Conservation (phyloP, 1,284 basidiomycete species). For the Exsudoporus floridanus region DNA sequence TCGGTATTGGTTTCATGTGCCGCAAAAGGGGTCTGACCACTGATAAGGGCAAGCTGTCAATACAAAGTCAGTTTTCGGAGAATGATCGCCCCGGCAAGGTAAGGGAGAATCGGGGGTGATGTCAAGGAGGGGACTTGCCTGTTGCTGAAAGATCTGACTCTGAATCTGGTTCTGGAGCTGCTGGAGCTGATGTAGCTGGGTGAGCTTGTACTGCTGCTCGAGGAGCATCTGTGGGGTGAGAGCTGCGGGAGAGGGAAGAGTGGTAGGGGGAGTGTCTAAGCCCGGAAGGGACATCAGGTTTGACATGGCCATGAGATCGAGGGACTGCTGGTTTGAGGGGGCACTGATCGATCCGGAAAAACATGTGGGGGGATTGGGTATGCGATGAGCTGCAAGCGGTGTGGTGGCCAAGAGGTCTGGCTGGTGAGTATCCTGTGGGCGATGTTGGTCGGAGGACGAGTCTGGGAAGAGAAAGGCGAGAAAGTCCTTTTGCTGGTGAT, state of each 20-base stretch:
- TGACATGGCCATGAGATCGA: slow-evolving; percentile 48
- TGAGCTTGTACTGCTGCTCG: slow-evolving; percentile 68
- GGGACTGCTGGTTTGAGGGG: slow-evolving; percentile 28
- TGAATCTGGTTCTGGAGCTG: slow-evolving; percentile 81
- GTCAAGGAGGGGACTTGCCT: slow-evolving; percentile 46
- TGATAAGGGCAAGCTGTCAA: slow-evolving; percentile 69
- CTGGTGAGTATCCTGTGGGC: slow-evolving; percentile 22
- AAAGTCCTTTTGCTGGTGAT: slow-evolving; percentile 43
- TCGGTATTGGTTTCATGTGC: slow-evolving; percentile 39
- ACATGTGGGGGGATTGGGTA: slow-evolving; percentile 15
- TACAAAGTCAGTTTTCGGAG: slow-evolving; percentile 10
- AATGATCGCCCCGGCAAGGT: slow-evolving; percentile 7
- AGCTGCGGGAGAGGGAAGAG: slow-evolving; percentile 19
- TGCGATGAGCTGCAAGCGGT: slow-evolving; percentile 15
- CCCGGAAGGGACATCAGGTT: slow-evolving; percentile 48
- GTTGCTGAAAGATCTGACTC: slow-evolving; percentile 81
- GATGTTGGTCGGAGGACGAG: slow-evolving; percentile 25
- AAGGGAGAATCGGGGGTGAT: slow-evolving; percentile 1
- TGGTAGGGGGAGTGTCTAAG: slow-evolving; percentile 29
- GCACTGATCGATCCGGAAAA: slow-evolving; percentile 20
- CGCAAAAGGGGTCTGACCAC: slow-evolving; percentile 44
- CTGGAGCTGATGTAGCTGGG: slow-evolving; percentile 73
- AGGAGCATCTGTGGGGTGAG: slow-evolving; percentile 44
- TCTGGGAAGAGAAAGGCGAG: slow-evolving; percentile 44
- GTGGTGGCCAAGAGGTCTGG: slow-evolving; percentile 10